A percentile compares a stretch with the other conserved stretches of the same genome.
Conservation (phyloP, 225 moss, liverwort and hornwort genomes). For the Marchantia polymorpha region DNA sequence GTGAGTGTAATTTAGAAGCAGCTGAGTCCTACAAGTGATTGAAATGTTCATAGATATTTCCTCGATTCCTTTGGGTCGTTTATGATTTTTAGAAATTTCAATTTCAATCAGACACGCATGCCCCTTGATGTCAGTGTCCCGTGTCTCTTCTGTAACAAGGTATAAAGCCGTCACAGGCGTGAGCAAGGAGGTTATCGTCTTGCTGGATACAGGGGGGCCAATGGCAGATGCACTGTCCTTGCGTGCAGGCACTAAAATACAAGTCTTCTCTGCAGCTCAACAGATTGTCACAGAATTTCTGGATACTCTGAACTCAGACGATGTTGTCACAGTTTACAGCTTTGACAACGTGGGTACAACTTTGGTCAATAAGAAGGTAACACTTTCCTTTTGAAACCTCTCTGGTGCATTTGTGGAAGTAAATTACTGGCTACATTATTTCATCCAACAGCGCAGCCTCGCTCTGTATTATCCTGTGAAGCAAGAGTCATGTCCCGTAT, state of each 20-base stretch:
- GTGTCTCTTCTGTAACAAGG: background rate
- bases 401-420: too few relatives aligned
- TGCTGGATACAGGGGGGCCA: constrained; percentile 5
- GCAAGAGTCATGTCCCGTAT: too few relatives aligned
- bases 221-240: background rate
- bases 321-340: constrained; percentile 9
- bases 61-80: too few relatives aligned
- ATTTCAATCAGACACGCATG: background rate
- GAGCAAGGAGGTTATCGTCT: constrained; percentile 13
- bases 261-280: background rate
- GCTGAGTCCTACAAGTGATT: background rate
- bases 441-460: too few relatives aligned
- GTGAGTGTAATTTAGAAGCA: background rate
- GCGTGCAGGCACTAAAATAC: background rate
- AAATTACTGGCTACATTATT: too few relatives aligned
- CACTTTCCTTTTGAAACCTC: too few relatives aligned
- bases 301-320: background rate
- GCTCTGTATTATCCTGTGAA: too few relatives aligned
- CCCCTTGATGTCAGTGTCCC: background rate
- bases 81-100: background rate
- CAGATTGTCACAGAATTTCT: background rate
- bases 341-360: background rate
- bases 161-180: constrained; percentile 12
- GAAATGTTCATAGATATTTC: too few relatives aligned
- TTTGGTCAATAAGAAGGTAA: background rate